These are phyloP conservation scores for Cicer judaicum DNA, from an alignment of 306 rosid species.

Conservation along the genomic window DNA sequence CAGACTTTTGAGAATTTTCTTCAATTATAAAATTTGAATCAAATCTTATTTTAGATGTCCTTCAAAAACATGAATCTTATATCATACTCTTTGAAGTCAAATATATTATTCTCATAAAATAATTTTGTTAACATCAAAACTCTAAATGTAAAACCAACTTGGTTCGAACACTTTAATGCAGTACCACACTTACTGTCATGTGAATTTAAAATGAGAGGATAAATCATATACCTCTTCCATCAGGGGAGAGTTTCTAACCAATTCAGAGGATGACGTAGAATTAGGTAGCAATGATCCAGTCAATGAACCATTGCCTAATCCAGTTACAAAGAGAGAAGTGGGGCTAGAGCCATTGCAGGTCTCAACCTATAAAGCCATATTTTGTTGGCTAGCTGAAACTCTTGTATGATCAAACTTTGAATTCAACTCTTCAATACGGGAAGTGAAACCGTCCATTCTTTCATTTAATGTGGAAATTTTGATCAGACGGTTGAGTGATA, in stretches of 20 bases:
- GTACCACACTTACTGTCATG: background rate
- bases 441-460: constrained; percentile 93
- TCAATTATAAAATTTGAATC: no score
- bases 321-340: constrained; percentile 68
- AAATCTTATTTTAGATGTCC: no score
- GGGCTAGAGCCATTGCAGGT: constrained; percentile 82
- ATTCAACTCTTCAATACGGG: constrained; percentile 88
- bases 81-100: no score
- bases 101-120: no score
- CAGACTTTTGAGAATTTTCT: no score
- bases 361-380: constrained; percentile 76
- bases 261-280: constrained; percentile 80
- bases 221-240: constrained; percentile 78
- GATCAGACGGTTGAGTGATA: constrained; percentile 90
- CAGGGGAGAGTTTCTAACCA: constrained; percentile 76
- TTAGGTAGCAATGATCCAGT: constrained; percentile 74
- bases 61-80: no score
- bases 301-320: constrained; percentile 80
- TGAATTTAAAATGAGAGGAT: constrained; percentile 35
- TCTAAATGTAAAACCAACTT: no score
- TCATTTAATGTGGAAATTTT: constrained; percentile 88
- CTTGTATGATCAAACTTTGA: constrained; percentile 61
- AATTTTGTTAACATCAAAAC: no score
- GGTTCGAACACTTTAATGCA: background rate
- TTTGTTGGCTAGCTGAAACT: constrained; percentile 82